Base-by-base conservation (phyloP, 139 green algal genomes). In the Spirogloea muscicola region DNA sequence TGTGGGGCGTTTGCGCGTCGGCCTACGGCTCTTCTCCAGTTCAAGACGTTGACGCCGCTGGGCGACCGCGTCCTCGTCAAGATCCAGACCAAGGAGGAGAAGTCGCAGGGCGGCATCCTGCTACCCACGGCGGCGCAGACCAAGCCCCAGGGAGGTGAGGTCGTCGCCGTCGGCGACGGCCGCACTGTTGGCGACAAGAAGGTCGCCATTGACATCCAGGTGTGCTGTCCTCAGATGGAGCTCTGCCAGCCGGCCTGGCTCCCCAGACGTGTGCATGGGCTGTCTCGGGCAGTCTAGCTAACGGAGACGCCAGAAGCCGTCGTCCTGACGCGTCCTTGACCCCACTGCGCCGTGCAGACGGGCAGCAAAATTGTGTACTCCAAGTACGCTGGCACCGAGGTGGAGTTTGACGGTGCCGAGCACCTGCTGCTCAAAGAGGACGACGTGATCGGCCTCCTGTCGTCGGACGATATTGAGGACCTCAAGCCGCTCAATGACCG, bases 311-410 rank as follows among this genome's bases (percentile, higher is more conserved):
- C n/a, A n/a, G n/a, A n/a, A n/a, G n/a, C n/a, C n/a, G n/a, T n/a
- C n/a, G n/a, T n/a, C n/a, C n/a, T n/a, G n/a, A n/a, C n/a, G n/a
- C n/a, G n/a, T n/a, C n/a, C n/a, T n/a, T n/a, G n/a, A n/a, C n/a
- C n/a, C n/a, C n/a, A n/a, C n/a, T n/a, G n/a, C n/a, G 38, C 6
- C 5, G 18, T 68, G 67, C 42, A 76, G 67, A 29, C 27, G n/a
- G 91, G 91, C n/a, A 91, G 96, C 77, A 88, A 85, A 7, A 90
- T 98, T 25, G 86, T 97, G 29, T 97, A 97, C 85, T 91, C 86
- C 37, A 95, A 98, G 88, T 98, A 89, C 61, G 92, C 93, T 10
- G 93, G 93, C 63, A 97, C 92, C 31, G 90, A 97, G 74, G 44
- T 98, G 21, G 85, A 91, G 37, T 39, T 97, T n/a, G 58, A 83